phyloP scores from a whole-genome alignment of 1,284 basidiomycete species.

The Termitomyces sp. region DNA sequence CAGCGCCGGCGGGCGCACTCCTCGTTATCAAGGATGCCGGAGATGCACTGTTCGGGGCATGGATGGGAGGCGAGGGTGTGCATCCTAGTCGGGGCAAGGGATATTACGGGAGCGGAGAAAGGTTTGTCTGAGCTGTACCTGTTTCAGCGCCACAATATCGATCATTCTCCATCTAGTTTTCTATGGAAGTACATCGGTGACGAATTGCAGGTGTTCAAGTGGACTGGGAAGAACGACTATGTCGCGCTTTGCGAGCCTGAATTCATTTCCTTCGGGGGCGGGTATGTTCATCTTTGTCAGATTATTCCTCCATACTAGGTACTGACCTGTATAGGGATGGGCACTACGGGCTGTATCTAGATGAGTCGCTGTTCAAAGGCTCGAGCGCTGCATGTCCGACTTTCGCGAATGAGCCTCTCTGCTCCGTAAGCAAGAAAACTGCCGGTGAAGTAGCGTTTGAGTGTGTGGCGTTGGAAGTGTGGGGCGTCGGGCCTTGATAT shows the following conservation, averaged over 20 bases:
- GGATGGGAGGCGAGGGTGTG: constrained; percentile 76
- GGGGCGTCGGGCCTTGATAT: constrained; percentile 54
- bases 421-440: constrained; percentile 29
- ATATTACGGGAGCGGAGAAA: constrained; percentile 85
- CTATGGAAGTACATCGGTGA: constrained; percentile 56
- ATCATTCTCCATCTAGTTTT: constrained; percentile 48
- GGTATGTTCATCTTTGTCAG: constrained; percentile 46
- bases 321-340: constrained; percentile 55
- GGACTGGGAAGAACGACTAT: constrained; percentile 91
- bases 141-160: neutral
- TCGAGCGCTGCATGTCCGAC: constrained; percentile 82
- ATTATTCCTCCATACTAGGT: neutral
- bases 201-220: constrained; percentile 66
- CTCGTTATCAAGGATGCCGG: constrained; percentile 53
- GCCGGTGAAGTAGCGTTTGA: constrained; percentile 62
- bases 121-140: constrained; percentile 45
- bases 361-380: constrained; percentile 77
- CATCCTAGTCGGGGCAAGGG: constrained; percentile 48
- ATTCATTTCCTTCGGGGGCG: constrained; percentile 86
- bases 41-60: constrained; percentile 73
- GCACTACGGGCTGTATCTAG: constrained; percentile 87
- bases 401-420: constrained; percentile 84
- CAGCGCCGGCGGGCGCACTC: constrained; percentile 27
- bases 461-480: constrained; percentile 83
- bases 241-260: constrained; percentile 80